Base-by-base conservation (phyloP, 2,329 filamentous ascomycete species). In the Penicillium sp. region DNA sequence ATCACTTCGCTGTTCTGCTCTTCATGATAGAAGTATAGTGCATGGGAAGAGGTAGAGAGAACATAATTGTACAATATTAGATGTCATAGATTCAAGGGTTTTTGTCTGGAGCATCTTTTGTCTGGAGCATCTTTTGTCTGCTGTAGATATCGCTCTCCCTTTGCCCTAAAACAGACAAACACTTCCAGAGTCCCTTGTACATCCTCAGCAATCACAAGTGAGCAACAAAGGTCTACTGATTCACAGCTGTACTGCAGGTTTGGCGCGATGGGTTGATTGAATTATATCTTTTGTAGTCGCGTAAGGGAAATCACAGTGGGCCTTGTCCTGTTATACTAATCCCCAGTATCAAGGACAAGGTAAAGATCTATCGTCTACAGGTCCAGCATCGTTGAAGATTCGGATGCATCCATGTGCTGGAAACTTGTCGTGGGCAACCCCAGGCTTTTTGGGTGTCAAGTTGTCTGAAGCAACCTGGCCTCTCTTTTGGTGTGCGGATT, bases 371-470 rank as follows among this genome's bases (percentile, higher is more conserved):
- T 62, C 57, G 54, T 67, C 58, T 67, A 67, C 63, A 66, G 55
- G 55, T 59, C 61, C 66, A 63, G 61, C 53, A 63, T 68, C 57
- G 68, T 70, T 70, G 68, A 70, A 65, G 66, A 68, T 67, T 63
- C 35, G 60, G 58, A 62, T 58, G 53, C 38, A 29, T 60, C 61
- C 55, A 31, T 61, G 49, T 62, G 59, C 51, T 62, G 57, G 57
- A 52, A 49, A 49, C 19, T 53, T 57, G 51, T 44, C 43, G 36
- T 39, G 55, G 49, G 31, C 38, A 49, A 33, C 27, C 50, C 25
- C 48, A 53, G 44, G 33, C 31, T 25, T 19, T 54, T 54, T 50
- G 42, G 49, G 39, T 38, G 33, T 36, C 29, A 48, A 47, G 41
- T 33, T 45, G 49, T 12, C 21, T 53, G 38, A 50, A 50, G 44